Evolutionary conservation across 768 basidiomycete genomes (phyloP).

Genomic region (Boletus speciosus): DNA sequence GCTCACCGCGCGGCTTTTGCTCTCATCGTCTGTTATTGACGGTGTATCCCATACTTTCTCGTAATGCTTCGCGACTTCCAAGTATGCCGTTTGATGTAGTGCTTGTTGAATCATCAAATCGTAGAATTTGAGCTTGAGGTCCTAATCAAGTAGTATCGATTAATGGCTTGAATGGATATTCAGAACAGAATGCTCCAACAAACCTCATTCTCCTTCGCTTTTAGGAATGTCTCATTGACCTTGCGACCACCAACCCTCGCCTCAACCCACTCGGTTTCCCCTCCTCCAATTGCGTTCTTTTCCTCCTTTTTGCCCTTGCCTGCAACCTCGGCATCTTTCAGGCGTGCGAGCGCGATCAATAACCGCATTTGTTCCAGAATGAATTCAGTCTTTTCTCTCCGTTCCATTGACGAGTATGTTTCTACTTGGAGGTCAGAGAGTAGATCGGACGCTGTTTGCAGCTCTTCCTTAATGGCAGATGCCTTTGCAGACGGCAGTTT

Average conservation of each 20-base stretch:
- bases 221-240: conserved; percentile 90
- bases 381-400: conserved; percentile 96
- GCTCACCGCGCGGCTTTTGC: conserved; percentile 66
- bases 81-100: conserved; percentile 76
- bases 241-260: conserved; percentile 89
- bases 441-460: conserved; percentile 86
- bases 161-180: not conserved
- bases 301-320: conserved; percentile 47
- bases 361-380: conserved; percentile 97
- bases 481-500: conserved; percentile 41
- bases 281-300: conserved; percentile 61
- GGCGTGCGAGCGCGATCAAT: conserved; percentile 68
- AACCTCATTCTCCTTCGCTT: conserved; percentile 86
- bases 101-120: conserved; percentile 96
- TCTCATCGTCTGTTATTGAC: conserved; percentile 81
- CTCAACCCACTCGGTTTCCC: conserved; percentile 91
- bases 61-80: conserved; percentile 94
- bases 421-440: conserved; percentile 96
- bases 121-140: conserved; percentile 93
- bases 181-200: conserved; percentile 15
- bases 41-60: conserved; percentile 98
- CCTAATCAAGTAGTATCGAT: conserved; percentile 44
- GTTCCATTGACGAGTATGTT: conserved; percentile 98
- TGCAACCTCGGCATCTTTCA: conserved; percentile 66
- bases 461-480: conserved; percentile 52